Percentiles rank a stretch among this genome's conserved stretches.
Conservation (phyloP, 202 grass and related monocot genomes). For the Cymbopogon flexuosus region DNA sequence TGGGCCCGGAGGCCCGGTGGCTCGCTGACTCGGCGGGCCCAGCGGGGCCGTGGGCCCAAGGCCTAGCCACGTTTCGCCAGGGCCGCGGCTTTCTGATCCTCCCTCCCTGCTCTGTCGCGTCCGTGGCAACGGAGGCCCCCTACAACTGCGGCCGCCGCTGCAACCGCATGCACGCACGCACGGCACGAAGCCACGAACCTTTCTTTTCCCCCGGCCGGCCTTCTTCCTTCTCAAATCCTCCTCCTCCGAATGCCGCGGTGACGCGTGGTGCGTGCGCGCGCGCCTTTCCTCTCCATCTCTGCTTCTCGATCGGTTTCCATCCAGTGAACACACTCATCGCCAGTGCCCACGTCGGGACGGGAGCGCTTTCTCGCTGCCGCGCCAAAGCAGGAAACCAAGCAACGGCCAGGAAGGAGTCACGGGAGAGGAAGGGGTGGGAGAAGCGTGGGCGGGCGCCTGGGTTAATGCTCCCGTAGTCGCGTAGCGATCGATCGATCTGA, state of each 20-base stretch:
- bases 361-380: slow-evolving; percentile 11
- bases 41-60: not conserved
- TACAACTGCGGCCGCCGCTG: not conserved
- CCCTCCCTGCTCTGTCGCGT: not conserved
- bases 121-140: not conserved
- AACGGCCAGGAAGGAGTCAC: not conserved
- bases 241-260: not conserved
- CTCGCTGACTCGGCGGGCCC: not conserved
- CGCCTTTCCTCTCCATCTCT: not conserved
- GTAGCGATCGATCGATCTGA: not conserved
- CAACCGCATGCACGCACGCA: slow-evolving; percentile 3
- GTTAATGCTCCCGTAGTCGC: not conserved
- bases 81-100: not conserved
- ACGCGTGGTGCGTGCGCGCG: slow-evolving; percentile 20
- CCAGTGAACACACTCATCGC: not conserved
- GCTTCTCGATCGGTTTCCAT: not conserved
- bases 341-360: not conserved
- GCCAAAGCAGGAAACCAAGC: slow-evolving; percentile 18
- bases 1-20: not conserved
- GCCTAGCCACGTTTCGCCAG: not conserved
- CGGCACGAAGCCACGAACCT: not conserved
- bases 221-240: not conserved
- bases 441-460: not conserved
- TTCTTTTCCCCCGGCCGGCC: too few species aligned
- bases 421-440: not conserved